Conservation (phyloP, 1,139 yeast genomes). For the Geotrichum europaeum region DNA sequence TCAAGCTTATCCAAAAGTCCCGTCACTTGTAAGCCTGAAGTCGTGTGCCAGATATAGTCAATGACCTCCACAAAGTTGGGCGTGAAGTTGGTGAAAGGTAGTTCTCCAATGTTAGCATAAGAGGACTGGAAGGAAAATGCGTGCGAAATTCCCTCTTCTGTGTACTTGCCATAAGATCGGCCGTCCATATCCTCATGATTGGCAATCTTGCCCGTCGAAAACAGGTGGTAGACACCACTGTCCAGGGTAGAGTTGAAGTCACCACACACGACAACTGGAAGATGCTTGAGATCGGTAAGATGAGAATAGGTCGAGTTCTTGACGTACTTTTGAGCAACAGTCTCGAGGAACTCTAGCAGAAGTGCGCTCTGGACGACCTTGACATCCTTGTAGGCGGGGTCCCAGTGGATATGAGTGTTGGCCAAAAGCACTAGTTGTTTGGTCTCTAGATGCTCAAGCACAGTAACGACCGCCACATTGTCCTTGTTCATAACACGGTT, state of each 20-base stretch:
- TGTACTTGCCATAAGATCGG: constrained; percentile 84
- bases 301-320: constrained; percentile 26
- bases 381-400: constrained; percentile 93
- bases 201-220: constrained; percentile 65
- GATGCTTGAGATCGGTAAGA: constrained; percentile 52
- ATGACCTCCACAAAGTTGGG: constrained; percentile 90
- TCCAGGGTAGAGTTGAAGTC: constrained; percentile 86
- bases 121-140: constrained; percentile 78
- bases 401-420: constrained; percentile 96
- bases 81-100: constrained; percentile 90
- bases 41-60: constrained; percentile 93
- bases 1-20: constrained; percentile 86
- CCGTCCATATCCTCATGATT: constrained; percentile 78
- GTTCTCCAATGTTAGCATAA: constrained; percentile 75
- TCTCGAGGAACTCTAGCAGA: constrained; percentile 78
- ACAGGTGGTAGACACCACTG: constrained; percentile 88
- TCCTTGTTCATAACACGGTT: constrained; percentile 96
- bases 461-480: constrained; percentile 78
- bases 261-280: constrained; percentile 82
- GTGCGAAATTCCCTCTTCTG: constrained; percentile 84
- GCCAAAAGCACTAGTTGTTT: constrained; percentile 71
- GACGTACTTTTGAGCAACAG: constrained; percentile 49
- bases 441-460: constrained; percentile 60
- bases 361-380: constrained; percentile 95
- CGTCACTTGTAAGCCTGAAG: constrained; percentile 68